Base-by-base conservation (phyloP, 2,329 filamentous ascomycete genomes). In the Scytalidium sp. region DNA sequence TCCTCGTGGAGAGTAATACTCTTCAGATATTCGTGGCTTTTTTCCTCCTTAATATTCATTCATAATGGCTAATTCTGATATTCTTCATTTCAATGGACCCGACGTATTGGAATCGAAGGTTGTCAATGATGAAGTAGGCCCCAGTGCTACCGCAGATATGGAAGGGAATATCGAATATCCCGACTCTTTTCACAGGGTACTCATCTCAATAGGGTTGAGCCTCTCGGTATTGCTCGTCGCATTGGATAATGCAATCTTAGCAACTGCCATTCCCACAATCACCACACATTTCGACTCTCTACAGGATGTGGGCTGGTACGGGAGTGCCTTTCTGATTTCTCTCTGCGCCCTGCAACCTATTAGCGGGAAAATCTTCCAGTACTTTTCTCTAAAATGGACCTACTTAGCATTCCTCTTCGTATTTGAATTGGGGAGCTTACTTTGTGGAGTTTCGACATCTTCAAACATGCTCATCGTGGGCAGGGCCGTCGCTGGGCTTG, bases 291-390 rank as follows among this genome's bases (percentile, higher is more conserved):
- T 71, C 49, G 62, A 69, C 41, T 64, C 64, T 4, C 59, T 68
- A 7, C 53, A 60, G 20, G 66, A 69, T 56, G 60, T 68, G 3
- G 65, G 65, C 2, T 69, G 67, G 66, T 69, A 69, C 53, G 64
- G 62, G 29, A 59, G 58, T 27, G 60, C 63, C 1, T 68, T 64
- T 46, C 53, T 66, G 15, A 62, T 69, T 40, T 60, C 41, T 11
- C 43, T 52, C 32, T 57, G 55, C 21, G 51, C 58, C 3, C 51
- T 60, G 6, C 60, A 63, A 41, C 54, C 56, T 27, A 39, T 58
- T 3, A 57, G 51, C 13, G 58, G 55, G 10, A 59, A 61, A 47
- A 23, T 63, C 13, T 65, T 58, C 32, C 58, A 61, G 44, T 57
- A 62, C 43, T 65, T 63, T 50, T 60, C 54, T 7, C 53, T 60